A percentile compares a stretch with the other conserved stretches of the same genome.
phyloP scores from a whole-genome alignment of 164 flowering plant species.

The Magnolia sinica region DNA sequence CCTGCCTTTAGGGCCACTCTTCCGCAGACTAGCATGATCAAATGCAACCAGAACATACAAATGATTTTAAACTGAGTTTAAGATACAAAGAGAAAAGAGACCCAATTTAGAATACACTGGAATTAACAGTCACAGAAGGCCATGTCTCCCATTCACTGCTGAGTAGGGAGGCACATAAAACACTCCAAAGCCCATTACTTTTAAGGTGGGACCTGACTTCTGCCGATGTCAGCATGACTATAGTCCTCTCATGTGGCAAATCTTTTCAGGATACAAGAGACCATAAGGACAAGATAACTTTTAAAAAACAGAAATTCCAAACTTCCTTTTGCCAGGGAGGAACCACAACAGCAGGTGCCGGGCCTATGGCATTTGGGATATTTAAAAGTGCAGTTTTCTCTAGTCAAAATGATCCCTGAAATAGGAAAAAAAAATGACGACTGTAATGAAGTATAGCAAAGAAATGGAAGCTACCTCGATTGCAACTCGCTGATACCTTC shows the following conservation, averaged over 20 bases:
- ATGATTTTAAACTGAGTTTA: not conserved
- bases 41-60: constrained; percentile 8
- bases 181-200: too few relatives aligned
- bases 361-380: not conserved
- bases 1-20: constrained; percentile 4
- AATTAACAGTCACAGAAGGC: not conserved
- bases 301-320: not conserved
- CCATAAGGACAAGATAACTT: not conserved
- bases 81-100: not conserved
- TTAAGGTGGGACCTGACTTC: too few relatives aligned
- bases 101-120: not conserved
- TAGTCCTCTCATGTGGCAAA: not conserved
- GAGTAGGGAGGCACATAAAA: too few relatives aligned
- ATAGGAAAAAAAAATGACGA: too few relatives aligned
- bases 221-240: too few relatives aligned
- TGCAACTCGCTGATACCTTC: constrained; percentile 88
- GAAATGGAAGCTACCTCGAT: constrained; percentile 55
- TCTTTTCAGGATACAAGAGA: not conserved
- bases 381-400: not conserved
- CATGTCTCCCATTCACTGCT: not conserved
- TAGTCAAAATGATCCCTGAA: not conserved
- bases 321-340: not conserved
- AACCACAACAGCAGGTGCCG: not conserved
- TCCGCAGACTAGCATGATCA: constrained; percentile 12
- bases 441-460: not conserved